Evolutionary conservation across 2,329 filamentous ascomycete genomes (phyloP).

Genomic region (Aspergillus pseudonomiae): DNA sequence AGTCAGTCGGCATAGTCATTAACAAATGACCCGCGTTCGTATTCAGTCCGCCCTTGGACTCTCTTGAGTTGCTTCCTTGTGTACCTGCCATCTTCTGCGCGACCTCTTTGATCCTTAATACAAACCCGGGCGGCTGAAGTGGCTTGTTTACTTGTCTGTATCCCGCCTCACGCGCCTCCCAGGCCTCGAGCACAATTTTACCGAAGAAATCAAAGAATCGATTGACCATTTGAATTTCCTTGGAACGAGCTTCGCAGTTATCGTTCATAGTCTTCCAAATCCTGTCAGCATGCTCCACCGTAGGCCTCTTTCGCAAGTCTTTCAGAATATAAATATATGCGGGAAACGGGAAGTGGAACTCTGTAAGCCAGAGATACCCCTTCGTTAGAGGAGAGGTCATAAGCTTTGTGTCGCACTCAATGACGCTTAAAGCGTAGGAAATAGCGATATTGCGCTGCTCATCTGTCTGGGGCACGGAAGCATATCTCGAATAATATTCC

Average conservation of each 20-base stretch:
- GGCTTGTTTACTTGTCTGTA: constrained; percentile 16
- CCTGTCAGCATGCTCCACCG: constrained; percentile 30
- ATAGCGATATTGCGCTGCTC: constrained; percentile 35
- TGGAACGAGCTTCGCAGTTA: constrained; percentile 46
- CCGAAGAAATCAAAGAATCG: constrained; percentile 37
- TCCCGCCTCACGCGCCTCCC: constrained; percentile 37
- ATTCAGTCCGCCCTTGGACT: neutral
- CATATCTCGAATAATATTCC: constrained; percentile 47
- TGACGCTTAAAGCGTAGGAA: constrained; percentile 38
- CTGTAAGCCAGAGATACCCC: constrained; percentile 47
- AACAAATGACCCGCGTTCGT: neutral
- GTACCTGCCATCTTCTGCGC: neutral
- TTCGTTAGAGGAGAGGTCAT: constrained; percentile 46
- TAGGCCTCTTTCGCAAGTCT: constrained; percentile 45
- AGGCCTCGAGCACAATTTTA: constrained; percentile 45
- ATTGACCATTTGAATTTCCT: constrained; percentile 11
- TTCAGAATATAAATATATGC: constrained; percentile 53
- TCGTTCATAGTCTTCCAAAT: constrained; percentile 52
- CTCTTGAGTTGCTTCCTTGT: neutral
- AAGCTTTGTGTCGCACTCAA: constrained; percentile 52
- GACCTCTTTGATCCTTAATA: constrained; percentile 29
- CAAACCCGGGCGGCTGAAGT: constrained; percentile 30
- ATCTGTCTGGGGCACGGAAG: constrained; percentile 28
- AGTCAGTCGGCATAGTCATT: neutral
- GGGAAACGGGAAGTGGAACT: constrained; percentile 53